Evolutionary conservation across 2,329 filamentous ascomycete species (phyloP), one percentile per base, ranked within the genome.

Genomic region (Pestalotiopsis fici): DNA sequence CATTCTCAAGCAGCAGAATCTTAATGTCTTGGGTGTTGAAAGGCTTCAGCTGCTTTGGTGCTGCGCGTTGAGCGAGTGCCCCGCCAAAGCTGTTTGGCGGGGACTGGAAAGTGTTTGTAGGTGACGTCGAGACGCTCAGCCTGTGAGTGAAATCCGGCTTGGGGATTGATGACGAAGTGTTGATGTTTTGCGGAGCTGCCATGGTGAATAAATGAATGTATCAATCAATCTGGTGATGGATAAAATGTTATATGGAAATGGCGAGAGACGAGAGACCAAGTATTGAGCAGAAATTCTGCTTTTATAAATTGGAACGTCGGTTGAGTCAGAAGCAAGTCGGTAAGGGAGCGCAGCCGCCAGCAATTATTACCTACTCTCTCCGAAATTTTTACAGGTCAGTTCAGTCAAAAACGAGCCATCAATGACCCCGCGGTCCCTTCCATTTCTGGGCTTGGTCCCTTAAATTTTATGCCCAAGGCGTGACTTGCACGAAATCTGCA

Each of bases 21-120:
- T 98, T 98, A 83, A 99, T 94, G 78, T 98, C 95, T 77, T 95
- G 90, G 25, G 94, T 96, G 78, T 95, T 91, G 83, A 99, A 99
- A 18, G 96, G 96, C 84, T 98, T 98, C 73, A 99, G 84, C 73
- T 91, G 91, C 82, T 97, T 98, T 11, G 83, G 77, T 56, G 83
- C 81, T 43, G 80, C 79, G 54, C 78, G 80, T 72, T 80, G 81
- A 68, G 74, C 78, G 60, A 83, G 78, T 65, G 78, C 83, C 70
- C 81, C 80, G 71, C 86, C 83, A 81, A 87, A 87, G 82, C 90
- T 91, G 68, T 90, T 86, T 43, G 89, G 83, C 39, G 91, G 91
- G 71, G 93, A 95, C 76, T 92, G 87, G 80, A 96, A 95, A 64
- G 89, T 89, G 59, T 91, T 85, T 59, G 85, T 87, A 31, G 95